Conservation (phyloP, 352 stramenopile genomes). For the Elongisporangium prolatum region DNA sequence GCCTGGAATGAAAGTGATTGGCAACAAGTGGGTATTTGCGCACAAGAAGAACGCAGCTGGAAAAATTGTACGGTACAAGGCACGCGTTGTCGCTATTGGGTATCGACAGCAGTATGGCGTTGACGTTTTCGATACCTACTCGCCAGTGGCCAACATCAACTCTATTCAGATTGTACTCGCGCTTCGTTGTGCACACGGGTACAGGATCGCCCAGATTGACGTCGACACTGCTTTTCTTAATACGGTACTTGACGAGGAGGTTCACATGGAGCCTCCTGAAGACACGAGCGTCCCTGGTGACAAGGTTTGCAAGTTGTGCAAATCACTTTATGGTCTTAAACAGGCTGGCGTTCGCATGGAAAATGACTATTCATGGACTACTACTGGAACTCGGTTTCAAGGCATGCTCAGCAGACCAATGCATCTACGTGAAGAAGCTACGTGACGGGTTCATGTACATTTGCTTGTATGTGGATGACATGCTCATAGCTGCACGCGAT, state of each 20-base stretch:
- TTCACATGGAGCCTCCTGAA: constrained; percentile 11
- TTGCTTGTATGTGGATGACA: constrained; percentile 7
- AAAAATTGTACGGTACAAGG: constrained; percentile 26
- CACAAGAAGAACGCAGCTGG: constrained; percentile 27
- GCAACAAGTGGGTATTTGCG: constrained; percentile 27
- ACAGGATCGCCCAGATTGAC: constrained; percentile 26
- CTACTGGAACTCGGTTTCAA: constrained; percentile 12
- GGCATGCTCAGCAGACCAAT: constrained; percentile 10
- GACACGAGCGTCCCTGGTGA: not conserved
- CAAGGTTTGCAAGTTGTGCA: constrained; percentile 8
- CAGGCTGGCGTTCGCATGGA: constrained; percentile 16
- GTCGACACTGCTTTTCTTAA: constrained; percentile 30
- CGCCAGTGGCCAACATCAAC: constrained; percentile 29
- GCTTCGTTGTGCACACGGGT: constrained; percentile 5
- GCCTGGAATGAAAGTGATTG: constrained; percentile 9
- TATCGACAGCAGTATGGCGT: constrained; percentile 5
- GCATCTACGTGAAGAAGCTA: constrained; percentile 11
- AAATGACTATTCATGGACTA: constrained; percentile 13
- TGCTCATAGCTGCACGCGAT: constrained; percentile 6
- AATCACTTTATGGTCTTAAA: constrained; percentile 16
- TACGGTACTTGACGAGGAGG: constrained; percentile 4
- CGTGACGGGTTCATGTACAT: constrained; percentile 7
- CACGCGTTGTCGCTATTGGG: constrained; percentile 15
- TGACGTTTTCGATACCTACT: constrained; percentile 28
- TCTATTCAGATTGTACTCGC: constrained; percentile 22